These are phyloP conservation scores for Helminthosporium solani DNA, from an alignment of 2,329 filamentous ascomycete species.

Conservation along the genomic window DNA sequence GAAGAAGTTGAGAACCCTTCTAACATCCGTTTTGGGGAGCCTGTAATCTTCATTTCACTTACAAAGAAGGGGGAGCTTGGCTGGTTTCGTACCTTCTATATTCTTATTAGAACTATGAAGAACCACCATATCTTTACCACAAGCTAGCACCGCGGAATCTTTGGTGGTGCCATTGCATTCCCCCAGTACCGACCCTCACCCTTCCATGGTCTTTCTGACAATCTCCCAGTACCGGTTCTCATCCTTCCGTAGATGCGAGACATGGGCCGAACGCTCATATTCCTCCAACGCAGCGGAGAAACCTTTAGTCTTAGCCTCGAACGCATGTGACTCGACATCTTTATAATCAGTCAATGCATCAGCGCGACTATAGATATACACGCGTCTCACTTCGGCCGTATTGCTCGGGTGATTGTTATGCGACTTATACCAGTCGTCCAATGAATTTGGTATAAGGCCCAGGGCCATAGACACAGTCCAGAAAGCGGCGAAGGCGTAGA, in stretches of 20 bases:
- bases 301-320: conserved; percentile 8
- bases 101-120: no score
- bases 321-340: conserved; percentile 11
- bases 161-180: conserved; percentile 1
- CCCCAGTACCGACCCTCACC: conserved; percentile 5
- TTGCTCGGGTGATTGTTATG: conserved; percentile 8
- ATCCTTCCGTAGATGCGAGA: conserved; percentile 11
- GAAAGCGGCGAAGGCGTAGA: conserved; percentile 10
- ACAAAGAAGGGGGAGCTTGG: no score
- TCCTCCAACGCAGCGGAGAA: conserved; percentile 10
- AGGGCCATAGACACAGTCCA: conserved; percentile 10
- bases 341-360: conserved; percentile 12
- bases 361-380: conserved; percentile 9
- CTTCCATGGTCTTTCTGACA: conserved; percentile 6
- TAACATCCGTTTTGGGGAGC: no score
- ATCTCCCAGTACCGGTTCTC: conserved; percentile 11
- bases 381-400: conserved; percentile 7
- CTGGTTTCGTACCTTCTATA: no score
- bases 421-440: conserved; percentile 10
- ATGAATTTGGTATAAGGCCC: conserved; percentile 8
- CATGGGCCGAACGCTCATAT: conserved; percentile 11
- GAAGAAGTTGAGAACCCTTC: not conserved
- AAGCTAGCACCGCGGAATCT: conserved; percentile 1
- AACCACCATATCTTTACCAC: not conserved
- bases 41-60: no score